A percentile compares a stretch with the other conserved stretches of the same genome.
phyloP scores from a whole-genome alignment of 1,139 yeast genomes.

The Blastobotrys serpentis region DNA sequence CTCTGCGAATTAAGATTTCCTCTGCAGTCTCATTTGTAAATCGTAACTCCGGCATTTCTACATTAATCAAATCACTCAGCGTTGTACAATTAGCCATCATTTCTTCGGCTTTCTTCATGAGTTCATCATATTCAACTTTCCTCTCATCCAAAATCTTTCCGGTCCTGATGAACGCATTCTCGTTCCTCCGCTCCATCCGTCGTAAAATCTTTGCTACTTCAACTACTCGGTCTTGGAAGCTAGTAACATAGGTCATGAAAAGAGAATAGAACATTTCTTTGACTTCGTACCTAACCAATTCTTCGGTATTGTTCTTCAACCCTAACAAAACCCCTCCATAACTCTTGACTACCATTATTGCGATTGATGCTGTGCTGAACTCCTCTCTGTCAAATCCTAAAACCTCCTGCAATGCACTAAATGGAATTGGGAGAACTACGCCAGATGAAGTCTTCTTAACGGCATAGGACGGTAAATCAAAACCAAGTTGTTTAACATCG shows the following conservation, averaged over 20 bases:
- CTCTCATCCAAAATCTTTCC: slow-evolving; percentile 62
- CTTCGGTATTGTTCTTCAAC: slow-evolving; percentile 17
- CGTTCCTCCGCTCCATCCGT: slow-evolving; percentile 45
- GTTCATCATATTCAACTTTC: slow-evolving; percentile 44
- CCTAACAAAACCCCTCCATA: slow-evolving; percentile 38
- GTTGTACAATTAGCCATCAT: slow-evolving; percentile 47
- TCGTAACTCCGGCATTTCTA: slow-evolving; percentile 40
- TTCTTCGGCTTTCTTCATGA: slow-evolving; percentile 44
- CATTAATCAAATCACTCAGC: slow-evolving; percentile 46
- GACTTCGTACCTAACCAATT: slow-evolving; percentile 29
- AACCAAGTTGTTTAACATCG: slow-evolving; percentile 28
- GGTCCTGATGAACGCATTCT: slow-evolving; percentile 59
- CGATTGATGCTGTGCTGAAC: slow-evolving; percentile 47
- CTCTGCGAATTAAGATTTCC: slow-evolving; percentile 29
- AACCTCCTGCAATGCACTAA: slow-evolving; percentile 54
- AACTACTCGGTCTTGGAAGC: slow-evolving; percentile 44
- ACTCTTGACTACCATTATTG: slow-evolving; percentile 52
- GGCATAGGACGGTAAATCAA: slow-evolving; percentile 45
- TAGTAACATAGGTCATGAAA: slow-evolving; percentile 50
- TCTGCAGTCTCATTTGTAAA: slow-evolving; percentile 28
- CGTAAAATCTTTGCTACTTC: slow-evolving; percentile 41
- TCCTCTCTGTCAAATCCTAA: slow-evolving; percentile 47
- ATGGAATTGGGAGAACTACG: slow-evolving; percentile 43
- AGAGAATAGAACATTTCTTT: slow-evolving; percentile 38
- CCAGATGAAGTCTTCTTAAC: slow-evolving; percentile 33